Percentiles rank a stretch among this genome's conserved stretches.
These are phyloP conservation scores for Auriscalpium vulgare DNA, from an alignment of 768 basidiomycete genomes.

Conservation along the genomic window DNA sequence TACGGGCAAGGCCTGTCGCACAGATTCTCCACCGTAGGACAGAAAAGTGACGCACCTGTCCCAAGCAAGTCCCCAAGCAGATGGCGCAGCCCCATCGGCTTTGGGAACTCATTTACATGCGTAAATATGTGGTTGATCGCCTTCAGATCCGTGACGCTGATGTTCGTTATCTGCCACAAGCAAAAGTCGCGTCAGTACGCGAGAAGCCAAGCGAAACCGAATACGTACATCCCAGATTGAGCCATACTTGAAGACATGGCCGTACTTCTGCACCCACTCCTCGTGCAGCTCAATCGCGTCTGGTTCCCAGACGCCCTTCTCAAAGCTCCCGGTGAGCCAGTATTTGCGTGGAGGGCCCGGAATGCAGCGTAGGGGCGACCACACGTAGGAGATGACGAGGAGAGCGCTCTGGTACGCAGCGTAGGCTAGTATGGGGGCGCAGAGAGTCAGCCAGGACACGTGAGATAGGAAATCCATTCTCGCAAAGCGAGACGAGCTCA, in stretches of 20 bases:
- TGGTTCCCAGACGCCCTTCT: neutral
- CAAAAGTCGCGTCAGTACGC: too few species aligned
- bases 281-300: neutral
- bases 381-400: neutral
- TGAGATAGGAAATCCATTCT: too few species aligned
- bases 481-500: too few species aligned
- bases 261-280: neutral
- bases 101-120: conserved; percentile 7
- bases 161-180: neutral
- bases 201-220: too few species aligned
- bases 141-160: conserved; percentile 1
- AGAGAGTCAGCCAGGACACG: too few species aligned
- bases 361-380: neutral
- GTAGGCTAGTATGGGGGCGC: too few species aligned
- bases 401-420: too few species aligned
- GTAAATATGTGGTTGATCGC: conserved; percentile 6
- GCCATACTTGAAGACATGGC: neutral
- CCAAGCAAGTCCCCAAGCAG: neutral
- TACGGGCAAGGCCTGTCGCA: neutral
- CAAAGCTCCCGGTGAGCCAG: neutral
- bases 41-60: neutral
- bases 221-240: neutral
- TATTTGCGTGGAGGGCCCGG: neutral
- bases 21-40: too few species aligned
- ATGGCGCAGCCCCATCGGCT: neutral